These are phyloP conservation scores for Hypomontagnella submonticulosa DNA, from an alignment of 495 filamentous ascomycete species.

Conservation along the genomic window DNA sequence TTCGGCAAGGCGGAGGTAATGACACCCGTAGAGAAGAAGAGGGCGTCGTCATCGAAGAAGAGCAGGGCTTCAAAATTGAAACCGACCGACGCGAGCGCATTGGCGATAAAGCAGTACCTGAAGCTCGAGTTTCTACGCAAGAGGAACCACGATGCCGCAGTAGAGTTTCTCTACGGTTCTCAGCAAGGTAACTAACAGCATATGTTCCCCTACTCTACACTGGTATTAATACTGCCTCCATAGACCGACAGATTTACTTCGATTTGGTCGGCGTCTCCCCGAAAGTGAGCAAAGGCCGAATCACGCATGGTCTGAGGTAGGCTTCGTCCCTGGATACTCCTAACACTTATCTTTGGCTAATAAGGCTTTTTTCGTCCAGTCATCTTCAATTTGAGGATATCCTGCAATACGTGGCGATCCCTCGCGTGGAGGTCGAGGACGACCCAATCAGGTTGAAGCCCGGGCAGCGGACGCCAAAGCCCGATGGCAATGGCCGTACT, in stretches of 20 bases:
- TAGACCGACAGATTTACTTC: constrained; percentile 43
- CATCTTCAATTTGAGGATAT: constrained; percentile 49
- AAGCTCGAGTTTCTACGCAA: constrained; percentile 47
- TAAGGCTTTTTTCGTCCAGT: neutral
- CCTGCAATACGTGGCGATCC: constrained; percentile 49
- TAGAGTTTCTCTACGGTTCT: constrained; percentile 43
- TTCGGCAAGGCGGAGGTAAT: neutral
- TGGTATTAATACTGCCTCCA: neutral
- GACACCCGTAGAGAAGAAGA: constrained; percentile 4
- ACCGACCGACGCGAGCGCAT: constrained; percentile 4
- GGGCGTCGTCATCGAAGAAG: constrained; percentile 3
- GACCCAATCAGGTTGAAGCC: constrained; percentile 17
- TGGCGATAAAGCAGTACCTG: constrained; percentile 31
- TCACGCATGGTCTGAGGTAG: constrained; percentile 24
- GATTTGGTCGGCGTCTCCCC: constrained; percentile 38
- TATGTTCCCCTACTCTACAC: neutral
- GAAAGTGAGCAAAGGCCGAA: constrained; percentile 32
- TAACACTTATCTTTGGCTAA: too few relatives aligned
- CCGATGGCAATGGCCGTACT: constrained; percentile 37
- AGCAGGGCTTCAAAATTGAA: constrained; percentile 30
- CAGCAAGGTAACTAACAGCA: constrained; percentile 1
- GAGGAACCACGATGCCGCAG: constrained; percentile 35
- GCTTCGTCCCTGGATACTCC: too few relatives aligned
- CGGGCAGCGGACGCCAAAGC: constrained; percentile 15
- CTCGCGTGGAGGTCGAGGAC: constrained; percentile 33